These are phyloP conservation scores for Trypanosomatidae sp. DNA, from an alignment of 208 protist species.

Conservation along the genomic window DNA sequence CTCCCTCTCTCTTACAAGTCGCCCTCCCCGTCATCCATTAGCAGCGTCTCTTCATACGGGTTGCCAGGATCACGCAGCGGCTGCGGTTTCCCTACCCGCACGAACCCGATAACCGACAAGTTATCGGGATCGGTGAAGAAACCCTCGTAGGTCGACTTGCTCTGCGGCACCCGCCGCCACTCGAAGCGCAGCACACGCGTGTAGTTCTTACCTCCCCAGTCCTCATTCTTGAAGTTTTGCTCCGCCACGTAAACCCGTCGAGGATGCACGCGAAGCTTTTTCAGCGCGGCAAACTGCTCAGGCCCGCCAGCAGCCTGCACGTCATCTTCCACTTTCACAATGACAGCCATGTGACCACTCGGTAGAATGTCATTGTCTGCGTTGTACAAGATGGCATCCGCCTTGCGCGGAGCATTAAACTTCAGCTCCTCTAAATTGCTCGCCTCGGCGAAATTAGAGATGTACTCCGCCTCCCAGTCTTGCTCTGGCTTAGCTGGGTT, in stretches of 20 bases:
- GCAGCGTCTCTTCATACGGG: constrained; percentile 24
- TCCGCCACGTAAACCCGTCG: constrained; percentile 68
- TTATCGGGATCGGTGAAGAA: constrained; percentile 30
- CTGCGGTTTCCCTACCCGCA: constrained; percentile 42
- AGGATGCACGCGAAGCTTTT: constrained; percentile 40
- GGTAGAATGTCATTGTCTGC: constrained; percentile 2
- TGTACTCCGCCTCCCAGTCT: constrained; percentile 37
- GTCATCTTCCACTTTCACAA: constrained; percentile 65
- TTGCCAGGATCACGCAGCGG: constrained; percentile 7
- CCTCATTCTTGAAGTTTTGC: constrained; percentile 62
- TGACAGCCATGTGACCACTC: constrained; percentile 50
- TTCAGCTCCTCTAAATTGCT: constrained; percentile 37
- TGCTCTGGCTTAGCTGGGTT: constrained; percentile 35
- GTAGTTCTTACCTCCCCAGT: constrained; percentile 54
- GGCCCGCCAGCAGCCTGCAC: constrained; percentile 37
- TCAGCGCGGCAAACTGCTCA: constrained; percentile 31
- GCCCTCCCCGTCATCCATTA: constrained; percentile 11
- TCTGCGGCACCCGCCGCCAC: constrained; percentile 31
- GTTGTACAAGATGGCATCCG: constrained; percentile 47
- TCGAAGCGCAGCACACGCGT: constrained; percentile 46
- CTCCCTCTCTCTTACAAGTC: constrained; percentile 20
- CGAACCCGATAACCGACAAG: constrained; percentile 28
- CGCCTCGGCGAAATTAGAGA: constrained; percentile 41
- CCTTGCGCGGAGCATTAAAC: constrained; percentile 38
- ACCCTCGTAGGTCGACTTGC: constrained; percentile 31